These are phyloP conservation scores for Trametes sanguinea DNA, from an alignment of 768 basidiomycete species.

Conservation along the genomic window DNA sequence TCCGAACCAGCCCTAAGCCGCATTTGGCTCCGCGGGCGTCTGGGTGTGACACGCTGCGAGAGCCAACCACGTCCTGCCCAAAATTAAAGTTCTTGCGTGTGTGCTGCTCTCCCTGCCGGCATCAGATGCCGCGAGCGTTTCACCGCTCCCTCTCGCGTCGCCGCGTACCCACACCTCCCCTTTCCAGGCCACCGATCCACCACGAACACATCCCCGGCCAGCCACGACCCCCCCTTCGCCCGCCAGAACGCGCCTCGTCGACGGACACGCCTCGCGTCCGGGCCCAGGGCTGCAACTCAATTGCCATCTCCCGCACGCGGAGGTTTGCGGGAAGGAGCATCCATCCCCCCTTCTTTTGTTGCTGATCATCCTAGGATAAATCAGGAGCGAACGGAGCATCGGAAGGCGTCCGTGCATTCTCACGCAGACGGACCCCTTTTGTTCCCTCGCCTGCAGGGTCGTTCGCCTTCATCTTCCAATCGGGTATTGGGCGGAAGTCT, in stretches of 20 bases:
- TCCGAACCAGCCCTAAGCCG: conserved; percentile 15
- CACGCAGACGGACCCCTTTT: conserved; percentile 21
- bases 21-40: conserved; percentile 16
- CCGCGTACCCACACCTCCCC: conserved; percentile 17
- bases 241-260: conserved; percentile 1
- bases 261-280: conserved; percentile 3
- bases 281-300: not conserved
- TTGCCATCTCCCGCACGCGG: conserved; percentile 10
- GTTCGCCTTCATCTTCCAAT: not conserved
- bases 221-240: conserved; percentile 11
- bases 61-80: conserved; percentile 14
- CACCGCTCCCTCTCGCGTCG: conserved; percentile 17
- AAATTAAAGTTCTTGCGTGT: conserved; percentile 21
- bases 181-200: conserved; percentile 7
- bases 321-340: conserved; percentile 7
- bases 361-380: conserved; percentile 23
- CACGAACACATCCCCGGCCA: not conserved
- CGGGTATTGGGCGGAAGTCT: not conserved
- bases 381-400: conserved; percentile 22
- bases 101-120: conserved; percentile 19
- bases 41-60: conserved; percentile 8
- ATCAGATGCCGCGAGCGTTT: conserved; percentile 29
- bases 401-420: conserved; percentile 11
- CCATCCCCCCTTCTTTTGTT: conserved; percentile 19
- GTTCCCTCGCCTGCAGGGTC: conserved; percentile 6